Evolutionary conservation across 2,329 filamentous ascomycete species (phyloP).

Genomic region (Fusarium sp.): DNA sequence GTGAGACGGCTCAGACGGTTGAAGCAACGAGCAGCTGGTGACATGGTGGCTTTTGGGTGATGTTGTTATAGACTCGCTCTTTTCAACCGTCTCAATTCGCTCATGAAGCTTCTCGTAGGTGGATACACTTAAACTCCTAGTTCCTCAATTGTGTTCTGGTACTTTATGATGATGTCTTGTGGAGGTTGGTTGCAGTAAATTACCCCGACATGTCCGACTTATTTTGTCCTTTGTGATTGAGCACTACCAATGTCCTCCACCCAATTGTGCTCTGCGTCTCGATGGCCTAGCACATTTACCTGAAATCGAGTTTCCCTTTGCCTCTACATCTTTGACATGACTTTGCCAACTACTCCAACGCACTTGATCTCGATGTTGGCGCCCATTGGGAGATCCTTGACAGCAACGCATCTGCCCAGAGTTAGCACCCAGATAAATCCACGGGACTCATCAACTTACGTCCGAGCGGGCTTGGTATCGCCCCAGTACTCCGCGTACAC

Average conservation of each 20-base stretch:
- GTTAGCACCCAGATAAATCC: neutral
- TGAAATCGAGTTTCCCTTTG: too few relatives aligned
- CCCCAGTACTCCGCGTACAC: constrained; percentile 76
- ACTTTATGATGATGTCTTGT: neutral
- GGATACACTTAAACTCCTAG: too few relatives aligned
- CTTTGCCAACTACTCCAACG: constrained; percentile 38
- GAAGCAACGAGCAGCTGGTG: constrained; percentile 16
- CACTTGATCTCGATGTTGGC: constrained; percentile 50
- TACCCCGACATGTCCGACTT: constrained; percentile 1
- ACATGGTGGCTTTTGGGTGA: constrained; percentile 6
- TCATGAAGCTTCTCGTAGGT: neutral
- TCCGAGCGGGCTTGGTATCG: constrained; percentile 56
- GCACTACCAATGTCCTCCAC: neutral
- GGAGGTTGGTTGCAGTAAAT: neutral
- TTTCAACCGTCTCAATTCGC: neutral
- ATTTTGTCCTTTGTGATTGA: neutral
- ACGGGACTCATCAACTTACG: constrained; percentile 32
- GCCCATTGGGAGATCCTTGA: constrained; percentile 46
- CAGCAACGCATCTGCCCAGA: constrained; percentile 44
- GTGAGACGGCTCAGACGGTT: constrained; percentile 24
- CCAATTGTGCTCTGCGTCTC: neutral
- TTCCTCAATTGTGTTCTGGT: too few relatives aligned
- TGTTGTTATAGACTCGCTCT: neutral
- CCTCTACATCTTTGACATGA: constrained; percentile 33
- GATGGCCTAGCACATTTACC: too few relatives aligned